These are phyloP conservation scores for Ilyonectria mors-panacis DNA, from an alignment of 2,329 filamentous ascomycete genomes.

Conservation along the genomic window DNA sequence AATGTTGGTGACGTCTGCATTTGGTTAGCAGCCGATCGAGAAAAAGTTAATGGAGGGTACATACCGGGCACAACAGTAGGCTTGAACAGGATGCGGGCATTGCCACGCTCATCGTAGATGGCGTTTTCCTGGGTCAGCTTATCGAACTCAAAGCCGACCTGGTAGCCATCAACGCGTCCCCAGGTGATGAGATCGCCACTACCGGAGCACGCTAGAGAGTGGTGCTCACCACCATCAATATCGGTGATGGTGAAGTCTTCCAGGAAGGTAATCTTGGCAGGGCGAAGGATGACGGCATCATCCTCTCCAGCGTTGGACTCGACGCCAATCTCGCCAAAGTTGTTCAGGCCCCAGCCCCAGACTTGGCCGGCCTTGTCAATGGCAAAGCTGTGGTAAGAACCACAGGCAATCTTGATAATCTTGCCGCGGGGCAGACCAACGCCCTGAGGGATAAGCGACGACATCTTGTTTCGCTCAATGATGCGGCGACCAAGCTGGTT, in stretches of 20 bases:
- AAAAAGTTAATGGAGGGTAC: constrained; percentile 36
- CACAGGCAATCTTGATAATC: constrained; percentile 70
- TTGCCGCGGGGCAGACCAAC: constrained; percentile 72
- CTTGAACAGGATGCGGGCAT: constrained; percentile 74
- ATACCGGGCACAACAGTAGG: constrained; percentile 61
- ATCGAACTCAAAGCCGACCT: constrained; percentile 70
- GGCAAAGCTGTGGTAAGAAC: constrained; percentile 88
- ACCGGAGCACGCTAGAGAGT: constrained; percentile 76
- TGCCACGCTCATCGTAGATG: constrained; percentile 73
- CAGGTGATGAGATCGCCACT: constrained; percentile 72
- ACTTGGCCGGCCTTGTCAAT: constrained; percentile 79
- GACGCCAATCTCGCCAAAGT: constrained; percentile 84
- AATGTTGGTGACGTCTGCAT: constrained; percentile 66
- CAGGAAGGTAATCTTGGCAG: constrained; percentile 77
- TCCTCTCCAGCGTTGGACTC: constrained; percentile 66
- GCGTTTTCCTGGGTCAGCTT: constrained; percentile 65
- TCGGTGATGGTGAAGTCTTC: constrained; percentile 74
- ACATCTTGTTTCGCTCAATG: constrained; percentile 75
- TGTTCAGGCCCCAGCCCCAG: constrained; percentile 90
- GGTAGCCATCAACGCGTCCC: constrained; percentile 70
- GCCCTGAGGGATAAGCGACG: constrained; percentile 71
- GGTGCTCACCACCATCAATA: constrained; percentile 81
- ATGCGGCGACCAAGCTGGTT: constrained; percentile 72
- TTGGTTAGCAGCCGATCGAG: neutral
- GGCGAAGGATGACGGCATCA: constrained; percentile 79